Evolutionary conservation across 1,139 yeast species (phyloP), one percentile per base, ranked within the genome.

Genomic region (Meyerozyma elateridarum): DNA sequence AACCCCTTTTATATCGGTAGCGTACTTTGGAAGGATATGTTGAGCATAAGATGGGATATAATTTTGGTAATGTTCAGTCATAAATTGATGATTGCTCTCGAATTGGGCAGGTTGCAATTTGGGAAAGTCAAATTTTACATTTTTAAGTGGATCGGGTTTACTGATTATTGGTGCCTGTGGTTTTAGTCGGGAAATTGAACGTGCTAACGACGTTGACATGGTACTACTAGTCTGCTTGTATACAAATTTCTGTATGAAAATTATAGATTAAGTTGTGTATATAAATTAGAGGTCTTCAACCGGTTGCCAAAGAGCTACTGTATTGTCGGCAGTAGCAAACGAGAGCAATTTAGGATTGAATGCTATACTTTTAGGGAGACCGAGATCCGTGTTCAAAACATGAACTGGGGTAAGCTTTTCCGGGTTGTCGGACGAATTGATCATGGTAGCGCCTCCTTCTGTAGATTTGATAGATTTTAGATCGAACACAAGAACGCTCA

Each of bases 331-430:
- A 1, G 95, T 76, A 2, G 93, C 93, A 48, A 89, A 62, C 47
- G 81, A 74, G 52, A 83, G 73, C 34, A 78, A 64, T 49, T 78
- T 78, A 1, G 97, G 97, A 51, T 87, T 85, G 55, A 85, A 85
- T 14, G 76, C 70, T 12, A 85, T 55, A 30, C 85, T 68, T 49
- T 81, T 70, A 6, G 95, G 85, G 13, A 69, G 45, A 9, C 55
- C 64, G 25, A 54, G 63, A 28, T 55, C 49, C 4, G 61, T 43
- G 2, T 39, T 40, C 9, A 61, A 31, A 9, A 53, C 54, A 24
- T 52, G 43, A 16, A 45, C 43, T 1, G 70, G 67, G 1, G 36
- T 29, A 24, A 59, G 36, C 3, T 39, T 37, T 33, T n/a, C 39
- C 1, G 56, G 56, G 30, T 56, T 55, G 17, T 52, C 56, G 6